These are phyloP conservation scores for Fusarium irregulare DNA, from an alignment of 2,329 filamentous ascomycete species.

Conservation along the genomic window DNA sequence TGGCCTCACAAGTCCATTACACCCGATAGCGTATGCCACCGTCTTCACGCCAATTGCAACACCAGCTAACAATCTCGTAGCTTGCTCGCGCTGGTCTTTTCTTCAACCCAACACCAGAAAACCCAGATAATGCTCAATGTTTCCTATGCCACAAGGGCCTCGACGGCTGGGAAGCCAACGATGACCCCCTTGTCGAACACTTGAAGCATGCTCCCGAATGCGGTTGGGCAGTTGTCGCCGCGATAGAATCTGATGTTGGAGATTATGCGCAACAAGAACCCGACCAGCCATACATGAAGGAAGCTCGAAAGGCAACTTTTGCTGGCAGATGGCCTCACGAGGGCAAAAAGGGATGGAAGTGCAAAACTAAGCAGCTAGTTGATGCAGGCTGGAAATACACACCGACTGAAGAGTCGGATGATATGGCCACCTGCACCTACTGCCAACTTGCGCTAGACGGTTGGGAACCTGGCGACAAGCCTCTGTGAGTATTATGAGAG, in stretches of 20 bases:
- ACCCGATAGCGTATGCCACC: slow-evolving; percentile 47
- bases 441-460: slow-evolving; percentile 90
- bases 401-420: slow-evolving; percentile 82
- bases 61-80: slow-evolving; percentile 59
- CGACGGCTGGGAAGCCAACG: slow-evolving; percentile 91
- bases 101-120: slow-evolving; percentile 79
- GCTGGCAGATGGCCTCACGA: slow-evolving; percentile 90
- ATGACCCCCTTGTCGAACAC: slow-evolving; percentile 87
- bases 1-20: slow-evolving; percentile 77
- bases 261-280: slow-evolving; percentile 80
- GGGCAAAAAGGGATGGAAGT: slow-evolving; percentile 86
- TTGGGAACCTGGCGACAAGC: slow-evolving; percentile 94
- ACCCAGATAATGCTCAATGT: slow-evolving; percentile 89
- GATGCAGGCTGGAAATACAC: slow-evolving; percentile 96
- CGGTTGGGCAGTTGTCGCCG: slow-evolving; percentile 83
- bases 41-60: slow-evolving; percentile 4
- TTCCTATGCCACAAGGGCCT: slow-evolving; percentile 87
- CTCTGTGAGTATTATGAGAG: slow-evolving; percentile 69
- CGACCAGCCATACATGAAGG: slow-evolving; percentile 73
- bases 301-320: slow-evolving; percentile 86
- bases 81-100: slow-evolving; percentile 93
- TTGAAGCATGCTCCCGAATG: slow-evolving; percentile 84
- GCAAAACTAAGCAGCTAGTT: slow-evolving; percentile 90
- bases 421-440: slow-evolving; percentile 91
- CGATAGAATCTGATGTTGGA: slow-evolving; percentile 69